Evolutionary conservation across 495 filamentous ascomycete species (phyloP).

Genomic region (Aspergillus nanangensis): DNA sequence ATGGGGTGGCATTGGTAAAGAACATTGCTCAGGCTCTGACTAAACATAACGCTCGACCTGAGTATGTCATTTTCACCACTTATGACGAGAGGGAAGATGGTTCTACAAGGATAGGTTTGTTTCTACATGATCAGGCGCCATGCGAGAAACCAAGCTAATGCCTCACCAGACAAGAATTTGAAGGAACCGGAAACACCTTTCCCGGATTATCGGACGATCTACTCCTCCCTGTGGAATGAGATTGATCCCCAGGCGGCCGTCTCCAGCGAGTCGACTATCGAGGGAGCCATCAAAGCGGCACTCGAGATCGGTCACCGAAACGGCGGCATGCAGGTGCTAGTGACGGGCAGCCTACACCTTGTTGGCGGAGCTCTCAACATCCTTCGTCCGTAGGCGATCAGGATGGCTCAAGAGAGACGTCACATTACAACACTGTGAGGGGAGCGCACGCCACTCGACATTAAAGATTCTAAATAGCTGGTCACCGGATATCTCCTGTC

Average conservation of each 20-base stretch:
- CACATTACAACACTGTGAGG: background rate
- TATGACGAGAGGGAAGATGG: constrained; percentile 27
- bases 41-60: constrained; percentile 14
- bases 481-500: background rate
- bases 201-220: constrained; percentile 19
- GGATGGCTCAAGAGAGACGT: background rate
- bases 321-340: constrained; percentile 38
- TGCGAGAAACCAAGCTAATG: background rate
- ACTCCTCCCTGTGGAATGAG: constrained; percentile 19
- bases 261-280: constrained; percentile 21
- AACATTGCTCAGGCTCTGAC: constrained; percentile 22
- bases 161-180: constrained; percentile 21
- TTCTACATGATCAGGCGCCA: background rate
- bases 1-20: constrained; percentile 27
- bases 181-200: constrained; percentile 17
- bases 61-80: constrained; percentile 31
- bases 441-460: no score
- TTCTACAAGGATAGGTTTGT: constrained; percentile 16
- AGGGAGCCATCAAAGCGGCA: constrained; percentile 28
- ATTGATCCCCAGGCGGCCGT: constrained; percentile 20
- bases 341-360: constrained; percentile 61
- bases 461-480: no score
- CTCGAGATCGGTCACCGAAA: constrained; percentile 16
- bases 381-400: constrained; percentile 14
- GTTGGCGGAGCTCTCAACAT: constrained; percentile 52